A percentile compares a stretch with the other conserved stretches of the same genome.
These are phyloP conservation scores for Cladorrhinum sp. DNA, from an alignment of 2,329 filamentous ascomycete species.

Conservation along the genomic window DNA sequence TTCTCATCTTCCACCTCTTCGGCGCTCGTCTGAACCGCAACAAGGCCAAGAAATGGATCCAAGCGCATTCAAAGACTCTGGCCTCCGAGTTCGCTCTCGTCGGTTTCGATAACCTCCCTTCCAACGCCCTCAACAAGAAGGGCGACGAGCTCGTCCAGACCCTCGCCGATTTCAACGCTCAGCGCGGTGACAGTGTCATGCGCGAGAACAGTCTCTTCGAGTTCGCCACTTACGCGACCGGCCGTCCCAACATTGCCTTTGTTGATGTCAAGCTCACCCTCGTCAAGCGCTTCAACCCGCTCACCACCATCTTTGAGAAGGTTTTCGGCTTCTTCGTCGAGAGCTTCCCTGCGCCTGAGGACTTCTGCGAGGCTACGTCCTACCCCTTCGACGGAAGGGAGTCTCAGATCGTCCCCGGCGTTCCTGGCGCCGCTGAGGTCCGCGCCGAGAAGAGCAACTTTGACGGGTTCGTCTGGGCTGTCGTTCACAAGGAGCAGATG, in stretches of 20 bases:
- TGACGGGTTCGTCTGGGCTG: slow-evolving; percentile 89
- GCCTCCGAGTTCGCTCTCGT: slow-evolving; percentile 82
- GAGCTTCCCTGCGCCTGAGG: slow-evolving; percentile 63
- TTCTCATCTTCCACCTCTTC: slow-evolving; percentile 76
- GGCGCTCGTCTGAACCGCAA: slow-evolving; percentile 76
- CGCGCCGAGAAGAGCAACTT: slow-evolving; percentile 64
- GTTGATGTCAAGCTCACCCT: slow-evolving; percentile 80
- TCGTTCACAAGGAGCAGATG: slow-evolving; percentile 96
- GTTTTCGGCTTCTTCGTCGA: slow-evolving; percentile 77
- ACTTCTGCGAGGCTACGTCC: slow-evolving; percentile 71
- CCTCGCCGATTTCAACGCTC: slow-evolving; percentile 32
- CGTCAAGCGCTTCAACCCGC: slow-evolving; percentile 83
- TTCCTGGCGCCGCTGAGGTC: slow-evolving; percentile 58
- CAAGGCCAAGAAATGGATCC: slow-evolving; percentile 78
- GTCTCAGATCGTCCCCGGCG: slow-evolving; percentile 66
- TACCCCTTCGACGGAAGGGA: slow-evolving; percentile 95
- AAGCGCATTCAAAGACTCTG: slow-evolving; percentile 68
- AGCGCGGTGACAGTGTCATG: slow-evolving; percentile 56
- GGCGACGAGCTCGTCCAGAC: slow-evolving; percentile 65
- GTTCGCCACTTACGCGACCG: slow-evolving; percentile 83
- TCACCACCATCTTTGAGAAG: slow-evolving; percentile 59
- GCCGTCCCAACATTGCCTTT: slow-evolving; percentile 89
- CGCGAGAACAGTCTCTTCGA: slow-evolving; percentile 87
- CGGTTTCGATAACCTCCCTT: slow-evolving; percentile 65
- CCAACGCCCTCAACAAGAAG: slow-evolving; percentile 43